These are phyloP conservation scores for Marchantia polymorpha DNA, from an alignment of 225 moss, liverwort and hornwort genomes.

Conservation along the genomic window DNA sequence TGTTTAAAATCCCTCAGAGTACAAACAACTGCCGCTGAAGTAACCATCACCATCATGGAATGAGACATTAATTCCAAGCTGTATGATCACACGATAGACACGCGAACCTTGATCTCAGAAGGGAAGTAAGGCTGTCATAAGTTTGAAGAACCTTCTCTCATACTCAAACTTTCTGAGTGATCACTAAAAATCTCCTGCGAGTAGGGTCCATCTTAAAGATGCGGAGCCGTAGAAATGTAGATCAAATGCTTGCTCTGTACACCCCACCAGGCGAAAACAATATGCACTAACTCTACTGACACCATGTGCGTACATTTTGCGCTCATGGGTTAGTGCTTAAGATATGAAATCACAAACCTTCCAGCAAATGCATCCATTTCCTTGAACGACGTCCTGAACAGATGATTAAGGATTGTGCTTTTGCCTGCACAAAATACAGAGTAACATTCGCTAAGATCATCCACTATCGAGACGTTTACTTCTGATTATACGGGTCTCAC, in stretches of 20 bases:
- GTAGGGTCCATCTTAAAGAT: too few species aligned
- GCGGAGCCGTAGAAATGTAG: neutral
- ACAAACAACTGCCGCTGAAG: neutral
- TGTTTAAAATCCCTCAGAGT: neutral
- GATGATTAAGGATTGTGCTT: slow-evolving; percentile 54
- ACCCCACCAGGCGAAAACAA: neutral
- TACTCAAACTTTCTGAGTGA: too few species aligned
- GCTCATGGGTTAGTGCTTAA: neutral
- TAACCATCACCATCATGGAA: neutral
- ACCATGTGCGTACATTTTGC: neutral
- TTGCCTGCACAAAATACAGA: slow-evolving; percentile 34
- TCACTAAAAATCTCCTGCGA: too few species aligned
- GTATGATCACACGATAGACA: too few species aligned
- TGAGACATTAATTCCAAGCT: too few species aligned
- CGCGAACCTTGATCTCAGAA: too few species aligned
- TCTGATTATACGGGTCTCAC: too few species aligned
- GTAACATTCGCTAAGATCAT: too few species aligned
- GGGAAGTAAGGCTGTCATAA: too few species aligned
- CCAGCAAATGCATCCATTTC: slow-evolving; percentile 55
- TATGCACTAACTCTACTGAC: neutral
- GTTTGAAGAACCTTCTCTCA: too few species aligned
- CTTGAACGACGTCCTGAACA: slow-evolving; percentile 42
- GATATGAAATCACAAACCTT: slow-evolving; percentile 25
- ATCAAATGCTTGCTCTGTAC: neutral
- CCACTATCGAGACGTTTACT: too few species aligned